Evolutionary conservation across 2,329 filamentous ascomycete genomes (phyloP), one percentile per base, ranked within the genome.

Genomic region (Penicillium decumbens): DNA sequence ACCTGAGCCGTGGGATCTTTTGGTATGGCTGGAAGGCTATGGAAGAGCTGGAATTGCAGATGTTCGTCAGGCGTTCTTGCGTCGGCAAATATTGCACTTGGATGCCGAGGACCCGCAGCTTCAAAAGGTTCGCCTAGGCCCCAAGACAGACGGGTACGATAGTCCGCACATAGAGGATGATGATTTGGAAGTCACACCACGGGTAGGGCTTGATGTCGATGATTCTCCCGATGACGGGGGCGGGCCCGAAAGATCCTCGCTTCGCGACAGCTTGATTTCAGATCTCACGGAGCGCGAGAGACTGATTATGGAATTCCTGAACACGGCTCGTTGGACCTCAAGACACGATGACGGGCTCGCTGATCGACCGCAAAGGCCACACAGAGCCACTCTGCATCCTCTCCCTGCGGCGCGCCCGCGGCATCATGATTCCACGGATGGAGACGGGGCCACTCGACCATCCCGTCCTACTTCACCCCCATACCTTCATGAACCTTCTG

Each of bases 21-120:
- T 98, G 35, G 87, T 95, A 6, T 97, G 93, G 91, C 88, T 90
- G 7, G 93, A 98, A 69, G 88, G 95, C 61, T 85, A 88, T 55
- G 75, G 75, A 13, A 67, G 72, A 53, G 72, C 72, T 39, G 75
- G 75, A 6, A 59, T 77, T 49, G 73, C 73, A 28, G 75, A 77
- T 59, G 62, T 77, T 42, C 74, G 75, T 33, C 72, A 72, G 50
- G 63, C 61, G n/a, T 77, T 76, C 50, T 58, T 66, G 27, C 69
- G 75, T 41, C 65, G 72, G 44, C 75, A 77, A 54, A 66, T 72
- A 20, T 53, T 77, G 12, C 50, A 64, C n/a, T 44, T 73, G 35
- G 65, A 72, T 41, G 53, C 57, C 43, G 60, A 69, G 33, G 68
- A 69, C 3, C 60, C 66, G 2, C 51, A 54, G 3, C 41, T 72